These are phyloP conservation scores for Echinochloa phyllopogon DNA, from an alignment of 176 grass and related monocot genomes.

Conservation along the genomic window DNA sequence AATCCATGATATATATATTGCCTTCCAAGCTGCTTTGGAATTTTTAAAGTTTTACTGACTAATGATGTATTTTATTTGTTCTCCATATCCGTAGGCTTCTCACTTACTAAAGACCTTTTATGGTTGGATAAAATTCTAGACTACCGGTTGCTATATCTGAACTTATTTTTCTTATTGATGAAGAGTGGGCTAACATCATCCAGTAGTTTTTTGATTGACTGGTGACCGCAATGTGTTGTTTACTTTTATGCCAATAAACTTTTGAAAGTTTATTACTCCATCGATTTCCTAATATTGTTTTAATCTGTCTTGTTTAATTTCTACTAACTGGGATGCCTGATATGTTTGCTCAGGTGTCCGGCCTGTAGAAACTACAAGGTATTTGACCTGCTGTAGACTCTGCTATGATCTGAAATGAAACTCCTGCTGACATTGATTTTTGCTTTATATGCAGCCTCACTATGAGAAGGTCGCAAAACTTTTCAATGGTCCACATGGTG, in stretches of 20 bases:
- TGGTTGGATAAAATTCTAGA: not conserved
- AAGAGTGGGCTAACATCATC: not conserved
- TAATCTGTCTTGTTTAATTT: slow-evolving; percentile 11
- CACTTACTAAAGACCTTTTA: not conserved
- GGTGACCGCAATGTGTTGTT: not conserved
- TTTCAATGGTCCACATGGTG: slow-evolving; percentile 87
- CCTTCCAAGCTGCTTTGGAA: slow-evolving; percentile 12
- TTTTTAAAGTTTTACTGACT: not conserved
- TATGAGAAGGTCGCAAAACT: slow-evolving; percentile 97
- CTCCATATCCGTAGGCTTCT: not conserved
- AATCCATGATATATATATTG: not conserved
- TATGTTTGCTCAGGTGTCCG: slow-evolving; percentile 78
- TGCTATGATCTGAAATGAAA: slow-evolving; percentile 24
- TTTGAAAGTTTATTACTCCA: not conserved
- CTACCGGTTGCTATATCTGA: not conserved
- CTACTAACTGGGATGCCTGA: slow-evolving; percentile 31
- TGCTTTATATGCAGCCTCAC: slow-evolving; percentile 64
- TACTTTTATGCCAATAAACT: not conserved
- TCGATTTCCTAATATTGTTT: slow-evolving; percentile 18
- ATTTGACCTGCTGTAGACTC: slow-evolving; percentile 18
- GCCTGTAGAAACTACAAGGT: slow-evolving; percentile 99
- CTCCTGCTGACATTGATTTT: slow-evolving; percentile 15
- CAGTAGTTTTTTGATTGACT: not conserved
- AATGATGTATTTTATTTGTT: too few species aligned
- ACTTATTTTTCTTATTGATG: not conserved